Conservation (phyloP, 768 basidiomycete species). For the Mrakia frigida region DNA sequence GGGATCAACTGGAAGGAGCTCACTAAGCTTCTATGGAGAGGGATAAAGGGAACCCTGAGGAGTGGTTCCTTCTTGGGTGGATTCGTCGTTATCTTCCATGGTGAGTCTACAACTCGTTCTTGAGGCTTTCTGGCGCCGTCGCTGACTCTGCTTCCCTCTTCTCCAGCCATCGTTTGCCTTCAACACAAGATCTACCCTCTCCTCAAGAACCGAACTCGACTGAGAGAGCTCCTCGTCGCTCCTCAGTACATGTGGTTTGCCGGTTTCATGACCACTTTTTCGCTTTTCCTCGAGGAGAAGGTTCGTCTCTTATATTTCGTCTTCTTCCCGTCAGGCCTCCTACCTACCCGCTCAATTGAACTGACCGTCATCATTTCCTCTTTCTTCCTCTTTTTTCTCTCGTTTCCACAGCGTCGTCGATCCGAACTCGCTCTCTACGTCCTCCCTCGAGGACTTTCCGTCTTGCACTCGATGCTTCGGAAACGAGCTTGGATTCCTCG, state of each 20-base stretch:
- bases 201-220: not conserved
- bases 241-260: slow-evolving; percentile 23
- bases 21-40: slow-evolving; percentile 7
- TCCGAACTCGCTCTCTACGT: slow-evolving; percentile 31
- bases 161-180: slow-evolving; percentile 17
- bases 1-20: slow-evolving; percentile 21
- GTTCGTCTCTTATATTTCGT: not conserved
- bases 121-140: not conserved
- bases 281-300: slow-evolving; percentile 26
- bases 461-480: slow-evolving; percentile 5
- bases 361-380: not conserved
- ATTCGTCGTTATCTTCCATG: slow-evolving; percentile 16
- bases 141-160: not conserved
- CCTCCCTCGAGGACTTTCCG: slow-evolving; percentile 20
- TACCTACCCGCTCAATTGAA: not conserved
- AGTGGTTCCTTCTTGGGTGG: slow-evolving; percentile 14
- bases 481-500: not conserved
- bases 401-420: not conserved
- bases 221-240: slow-evolving; percentile 2
- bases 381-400: not conserved
- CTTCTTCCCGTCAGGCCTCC: not conserved
- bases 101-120: not conserved
- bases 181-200: slow-evolving; percentile 19
- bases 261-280: slow-evolving; percentile 19
- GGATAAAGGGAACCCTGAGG: slow-evolving; percentile 2